A percentile compares a stretch with the other conserved stretches of the same genome.
Conservation (phyloP, 2,329 filamentous ascomycete species). For the Cercospora nicotianae region DNA sequence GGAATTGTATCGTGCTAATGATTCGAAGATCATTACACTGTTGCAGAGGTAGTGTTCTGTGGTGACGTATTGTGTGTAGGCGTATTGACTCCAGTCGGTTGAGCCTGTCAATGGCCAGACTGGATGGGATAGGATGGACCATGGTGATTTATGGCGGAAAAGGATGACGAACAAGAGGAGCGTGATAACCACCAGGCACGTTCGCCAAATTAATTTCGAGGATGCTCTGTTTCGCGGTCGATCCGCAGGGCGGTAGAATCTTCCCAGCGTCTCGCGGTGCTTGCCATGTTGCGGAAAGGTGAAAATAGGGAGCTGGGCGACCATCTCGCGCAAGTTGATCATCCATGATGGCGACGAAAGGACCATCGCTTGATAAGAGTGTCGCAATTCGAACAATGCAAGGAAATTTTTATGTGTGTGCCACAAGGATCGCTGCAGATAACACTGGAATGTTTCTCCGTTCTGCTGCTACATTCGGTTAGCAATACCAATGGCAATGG, state of each 20-base stretch:
- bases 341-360: not conserved
- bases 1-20: constrained; percentile 42
- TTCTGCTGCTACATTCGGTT: not conserved
- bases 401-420: not conserved
- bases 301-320: not conserved
- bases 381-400: not conserved
- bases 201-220: not conserved
- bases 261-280: not conserved
- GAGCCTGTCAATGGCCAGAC: not conserved
- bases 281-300: not conserved
- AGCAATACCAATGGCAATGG: not conserved
- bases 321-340: not conserved
- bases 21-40: constrained; percentile 46
- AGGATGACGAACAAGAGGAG: not conserved
- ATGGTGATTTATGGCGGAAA: not conserved
- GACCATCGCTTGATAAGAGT: not conserved
- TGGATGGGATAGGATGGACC: not conserved
- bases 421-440: not conserved
- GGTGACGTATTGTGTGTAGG: constrained; percentile 48
- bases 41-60: constrained; percentile 47
- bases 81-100: constrained; percentile 35
- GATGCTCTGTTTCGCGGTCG: not conserved
- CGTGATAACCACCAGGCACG: not conserved
- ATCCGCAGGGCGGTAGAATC: not conserved
- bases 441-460: not conserved